Evolutionary conservation across 2,329 filamentous ascomycete genomes (phyloP).

Genomic region (Fusarium dimerum): DNA sequence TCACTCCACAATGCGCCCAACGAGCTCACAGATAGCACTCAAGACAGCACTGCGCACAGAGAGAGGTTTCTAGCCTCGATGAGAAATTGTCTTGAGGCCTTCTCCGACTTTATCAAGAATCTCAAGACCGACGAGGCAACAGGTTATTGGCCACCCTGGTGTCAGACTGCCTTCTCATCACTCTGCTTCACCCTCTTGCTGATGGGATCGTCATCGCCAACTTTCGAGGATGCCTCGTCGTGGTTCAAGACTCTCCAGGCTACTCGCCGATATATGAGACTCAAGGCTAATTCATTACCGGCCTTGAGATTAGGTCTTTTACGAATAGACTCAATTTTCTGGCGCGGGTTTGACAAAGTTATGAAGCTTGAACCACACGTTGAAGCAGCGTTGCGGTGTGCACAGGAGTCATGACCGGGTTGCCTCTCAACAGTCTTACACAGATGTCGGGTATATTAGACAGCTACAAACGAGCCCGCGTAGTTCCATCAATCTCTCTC

Average conservation of each 20-base stretch:
- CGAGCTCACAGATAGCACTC: background rate
- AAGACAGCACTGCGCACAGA: background rate
- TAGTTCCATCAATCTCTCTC: conserved; percentile 6
- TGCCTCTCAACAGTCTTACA: background rate
- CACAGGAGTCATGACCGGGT: background rate
- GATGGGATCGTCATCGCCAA: conserved; percentile 6
- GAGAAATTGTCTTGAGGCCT: background rate
- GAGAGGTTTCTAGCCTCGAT: background rate
- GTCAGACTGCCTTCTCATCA: conserved; percentile 14
- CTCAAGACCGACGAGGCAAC: conserved; percentile 12
- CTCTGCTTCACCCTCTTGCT: conserved; percentile 19
- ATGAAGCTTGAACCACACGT: conserved; percentile 19
- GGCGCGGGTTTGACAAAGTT: conserved; percentile 20
- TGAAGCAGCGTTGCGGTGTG: conserved; percentile 3
- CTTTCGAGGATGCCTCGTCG: conserved; percentile 6
- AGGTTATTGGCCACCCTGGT: conserved; percentile 21
- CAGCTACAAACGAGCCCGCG: background rate
- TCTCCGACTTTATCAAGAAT: conserved; percentile 1
- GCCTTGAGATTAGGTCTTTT: conserved; percentile 20
- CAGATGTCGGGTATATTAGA: background rate
- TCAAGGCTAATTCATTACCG: conserved; percentile 18
- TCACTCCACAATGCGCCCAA: background rate
- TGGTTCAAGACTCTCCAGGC: conserved; percentile 16
- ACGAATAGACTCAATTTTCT: conserved; percentile 24
- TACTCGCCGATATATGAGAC: conserved; percentile 12